These are phyloP conservation scores for Coemansia sp. DNA, from an alignment of 192 early-diverging fungal species.

Conservation along the genomic window DNA sequence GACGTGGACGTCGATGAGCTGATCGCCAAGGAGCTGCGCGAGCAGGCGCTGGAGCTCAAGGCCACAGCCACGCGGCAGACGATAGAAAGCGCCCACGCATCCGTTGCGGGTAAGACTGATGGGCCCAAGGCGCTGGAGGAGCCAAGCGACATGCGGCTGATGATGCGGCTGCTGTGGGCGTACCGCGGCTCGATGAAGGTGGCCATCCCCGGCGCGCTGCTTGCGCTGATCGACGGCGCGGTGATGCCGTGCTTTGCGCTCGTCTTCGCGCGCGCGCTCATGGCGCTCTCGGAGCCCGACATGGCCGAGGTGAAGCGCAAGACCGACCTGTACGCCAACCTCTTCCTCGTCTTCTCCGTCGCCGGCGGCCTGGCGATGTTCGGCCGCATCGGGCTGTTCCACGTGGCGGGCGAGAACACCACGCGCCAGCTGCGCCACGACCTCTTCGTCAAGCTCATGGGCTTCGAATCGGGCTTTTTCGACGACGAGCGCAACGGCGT, in stretches of 20 bases:
- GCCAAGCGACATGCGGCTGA: slow-evolving; percentile 30
- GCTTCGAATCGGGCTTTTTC: slow-evolving; percentile 74
- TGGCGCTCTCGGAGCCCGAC: slow-evolving; percentile 22
- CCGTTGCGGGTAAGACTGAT: neutral
- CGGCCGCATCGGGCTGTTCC: slow-evolving; percentile 58
- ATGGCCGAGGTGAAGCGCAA: slow-evolving; percentile 29
- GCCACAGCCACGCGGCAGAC: too few species aligned
- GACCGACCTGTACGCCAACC: slow-evolving; percentile 34
- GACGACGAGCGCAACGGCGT: slow-evolving; percentile 68
- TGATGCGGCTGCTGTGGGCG: slow-evolving; percentile 16
- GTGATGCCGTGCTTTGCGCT: slow-evolving; percentile 80
- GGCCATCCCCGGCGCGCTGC: slow-evolving; percentile 25
- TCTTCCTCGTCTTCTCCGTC: slow-evolving; percentile 54
- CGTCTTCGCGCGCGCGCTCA: slow-evolving; percentile 54
- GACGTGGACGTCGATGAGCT: too few species aligned
- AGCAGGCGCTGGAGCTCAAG: too few species aligned
- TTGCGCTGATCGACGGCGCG: slow-evolving; percentile 59
- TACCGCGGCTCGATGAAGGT: slow-evolving; percentile 33
- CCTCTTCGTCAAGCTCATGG: slow-evolving; percentile 64
- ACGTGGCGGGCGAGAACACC: slow-evolving; percentile 62
- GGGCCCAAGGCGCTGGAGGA: slow-evolving; percentile 17
- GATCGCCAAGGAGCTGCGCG: too few species aligned
- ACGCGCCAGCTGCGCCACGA: slow-evolving; percentile 62
- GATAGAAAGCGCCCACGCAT: slow-evolving; percentile 17
- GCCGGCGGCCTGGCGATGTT: slow-evolving; percentile 57